Conservation (phyloP, 2,329 filamentous ascomycete genomes). For the Fusarium sp. region DNA sequence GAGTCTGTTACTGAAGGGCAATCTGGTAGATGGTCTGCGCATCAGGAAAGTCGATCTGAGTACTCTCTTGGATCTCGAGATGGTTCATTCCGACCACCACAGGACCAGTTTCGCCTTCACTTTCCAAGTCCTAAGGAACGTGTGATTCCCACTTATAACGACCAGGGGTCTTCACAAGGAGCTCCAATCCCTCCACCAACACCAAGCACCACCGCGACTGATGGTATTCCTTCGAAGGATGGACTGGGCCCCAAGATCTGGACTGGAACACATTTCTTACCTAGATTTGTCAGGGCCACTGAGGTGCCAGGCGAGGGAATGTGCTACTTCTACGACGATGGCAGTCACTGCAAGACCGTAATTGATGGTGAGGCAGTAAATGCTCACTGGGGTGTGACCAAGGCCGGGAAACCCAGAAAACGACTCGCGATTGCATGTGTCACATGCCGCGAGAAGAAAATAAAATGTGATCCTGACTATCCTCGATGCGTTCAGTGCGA, state of each 20-base stretch:
- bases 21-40: conserved; percentile 49
- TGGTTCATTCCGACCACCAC: conserved; percentile 45
- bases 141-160: conserved; percentile 38
- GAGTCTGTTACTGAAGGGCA: conserved; percentile 52
- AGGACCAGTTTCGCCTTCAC: conserved; percentile 49
- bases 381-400: conserved; percentile 92
- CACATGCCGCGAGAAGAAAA: conserved; percentile 95
- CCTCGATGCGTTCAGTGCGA: conserved; percentile 91
- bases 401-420: conserved; percentile 92
- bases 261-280: conserved; percentile 73
- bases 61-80: conserved; percentile 58
- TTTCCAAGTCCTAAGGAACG: conserved; percentile 50
- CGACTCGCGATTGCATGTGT: conserved; percentile 91
- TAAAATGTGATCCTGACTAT: conserved; percentile 91
- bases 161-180: conserved; percentile 40
- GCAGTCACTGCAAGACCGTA: conserved; percentile 80
- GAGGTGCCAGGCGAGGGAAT: conserved; percentile 81
- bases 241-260: conserved; percentile 73
- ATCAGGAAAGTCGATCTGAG: conserved; percentile 55
- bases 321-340: conserved; percentile 89
- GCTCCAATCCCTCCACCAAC: conserved; percentile 43
- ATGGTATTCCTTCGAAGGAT: conserved; percentile 63
- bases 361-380: conserved; percentile 90
- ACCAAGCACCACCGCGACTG: conserved; percentile 48
- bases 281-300: conserved; percentile 69